phyloP scores from a whole-genome alignment of 129 eudicot species.

The Mikania micrantha region DNA sequence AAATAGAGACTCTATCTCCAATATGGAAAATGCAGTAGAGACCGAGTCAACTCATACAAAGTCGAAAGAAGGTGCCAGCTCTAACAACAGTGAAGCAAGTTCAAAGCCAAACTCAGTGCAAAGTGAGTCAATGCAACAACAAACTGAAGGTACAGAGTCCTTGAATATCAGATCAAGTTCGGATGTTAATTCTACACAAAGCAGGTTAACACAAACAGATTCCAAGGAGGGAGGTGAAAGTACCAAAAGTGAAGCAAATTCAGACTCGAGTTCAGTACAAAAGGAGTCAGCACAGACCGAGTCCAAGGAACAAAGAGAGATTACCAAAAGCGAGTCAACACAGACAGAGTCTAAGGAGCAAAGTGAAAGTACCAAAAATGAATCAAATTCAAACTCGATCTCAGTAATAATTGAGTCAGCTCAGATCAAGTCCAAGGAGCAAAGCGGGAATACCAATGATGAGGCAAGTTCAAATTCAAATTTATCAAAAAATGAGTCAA shows the following conservation, averaged over 20 bases:
- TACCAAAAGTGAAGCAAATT: slow-evolving; percentile 2
- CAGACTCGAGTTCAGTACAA: slow-evolving; percentile 9
- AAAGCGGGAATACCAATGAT: slow-evolving; percentile 3
- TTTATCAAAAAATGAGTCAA: slow-evolving; percentile 8
- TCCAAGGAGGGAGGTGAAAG: slow-evolving; percentile 20
- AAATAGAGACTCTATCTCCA: neutral
- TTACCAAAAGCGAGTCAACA: neutral
- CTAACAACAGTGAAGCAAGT: slow-evolving; percentile 16
- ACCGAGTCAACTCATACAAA: slow-evolving; percentile 19
- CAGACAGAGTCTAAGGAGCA: slow-evolving; percentile 14
- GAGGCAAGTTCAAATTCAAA: slow-evolving; percentile 23
- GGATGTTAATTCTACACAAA: slow-evolving; percentile 8
- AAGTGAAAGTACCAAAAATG: neutral
- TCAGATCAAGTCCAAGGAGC: slow-evolving; percentile 25
- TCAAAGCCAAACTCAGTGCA: neutral
- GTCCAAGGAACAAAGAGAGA: slow-evolving; percentile 21
- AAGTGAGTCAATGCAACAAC: slow-evolving; percentile 23
- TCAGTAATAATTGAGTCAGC: neutral
- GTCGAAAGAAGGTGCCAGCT: slow-evolving; percentile 17
- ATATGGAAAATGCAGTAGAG: slow-evolving; percentile 14
- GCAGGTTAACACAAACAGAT: slow-evolving; percentile 21
- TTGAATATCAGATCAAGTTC: neutral
- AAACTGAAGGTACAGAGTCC: slow-evolving; percentile 19
- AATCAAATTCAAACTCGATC: slow-evolving; percentile 15
- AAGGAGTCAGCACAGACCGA: slow-evolving; percentile 18